Evolutionary conservation across 257 asterid species (phyloP), one percentile per base, ranked within the genome.

Genomic region (Rehmannia glutinosa): DNA sequence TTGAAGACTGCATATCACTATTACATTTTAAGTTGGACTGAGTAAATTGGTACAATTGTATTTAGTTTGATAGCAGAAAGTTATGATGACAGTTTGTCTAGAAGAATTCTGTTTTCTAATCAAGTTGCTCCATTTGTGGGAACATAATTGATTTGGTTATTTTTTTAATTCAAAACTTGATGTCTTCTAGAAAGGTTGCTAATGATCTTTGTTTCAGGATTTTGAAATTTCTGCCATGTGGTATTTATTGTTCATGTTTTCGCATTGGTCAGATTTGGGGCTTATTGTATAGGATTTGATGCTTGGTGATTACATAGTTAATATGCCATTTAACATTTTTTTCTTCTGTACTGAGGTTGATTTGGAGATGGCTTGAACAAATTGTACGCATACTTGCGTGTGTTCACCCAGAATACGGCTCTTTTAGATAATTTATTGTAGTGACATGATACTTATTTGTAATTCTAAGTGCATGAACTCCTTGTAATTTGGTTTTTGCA

Each of bases 401-500:
- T 42, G 11, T 50, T 43, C 9, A 27, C 41, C 13, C 16, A 4
- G 38, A 53, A 42, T 24, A 21, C 21, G 17, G 7, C 38, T 2
- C 13, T 2, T 20, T n/a, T 50, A 67, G 59, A 10, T 32, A 8
- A 12, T 32, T 53, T 4, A 33, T 2, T 49, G 53, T 13, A 17
- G 60, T n/a, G 35, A 2, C 8, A 10, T 57, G 67, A 13, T 19
- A 27, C 7, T 7, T 35, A 0, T 21, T 23, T 51, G 23, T 23
- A 53, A 35, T 6, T 11, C 36, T 51, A 63, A 57, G 63, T 75
- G 43, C 20, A 57, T 27, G 2, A 75, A 54, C 28, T 16, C 56
- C 17, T 12, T 10, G 0, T 23, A 4, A 11, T 58, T 33, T 66
- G 61, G 23, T 46, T 76, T n/a, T 66, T 72, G 76, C 86, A 91